Evolutionary conservation across 23 red algal genomes (phyloP).

Genomic region (Gracilariopsis chorda): DNA sequence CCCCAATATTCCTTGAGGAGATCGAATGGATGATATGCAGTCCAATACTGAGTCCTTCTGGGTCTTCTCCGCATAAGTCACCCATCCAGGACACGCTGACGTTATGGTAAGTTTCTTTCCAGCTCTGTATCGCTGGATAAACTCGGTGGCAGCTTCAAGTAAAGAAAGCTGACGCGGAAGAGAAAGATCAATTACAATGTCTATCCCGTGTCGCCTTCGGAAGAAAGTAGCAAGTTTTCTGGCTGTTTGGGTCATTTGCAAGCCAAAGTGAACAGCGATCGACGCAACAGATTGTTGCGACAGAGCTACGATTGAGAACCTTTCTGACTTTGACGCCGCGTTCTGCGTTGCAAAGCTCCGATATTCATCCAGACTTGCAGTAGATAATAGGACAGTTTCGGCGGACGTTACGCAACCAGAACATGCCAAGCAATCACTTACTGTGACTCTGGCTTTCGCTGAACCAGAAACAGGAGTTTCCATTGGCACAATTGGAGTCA

Average conservation of each 20-base stretch:
- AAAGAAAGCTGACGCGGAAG: constrained; percentile 66
- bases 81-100: constrained; percentile 79
- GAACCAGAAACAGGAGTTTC: background rate
- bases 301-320: constrained; percentile 33
- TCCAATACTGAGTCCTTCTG: constrained; percentile 45
- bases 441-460: constrained; percentile 29
- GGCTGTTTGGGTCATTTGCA: constrained; percentile 12
- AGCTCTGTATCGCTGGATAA: constrained; percentile 31
- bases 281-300: constrained; percentile 77
- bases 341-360: background rate
- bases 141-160: constrained; percentile 40
- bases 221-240: constrained; percentile 56
- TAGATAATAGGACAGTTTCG: constrained; percentile 77
- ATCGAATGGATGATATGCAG: constrained; percentile 30
- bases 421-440: constrained; percentile 88
- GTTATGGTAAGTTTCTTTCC: constrained; percentile 48
- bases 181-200: constrained; percentile 45
- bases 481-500: constrained; percentile 65
- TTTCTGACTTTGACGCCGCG: background rate
- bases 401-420: constrained; percentile 94
- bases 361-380: constrained; percentile 19
- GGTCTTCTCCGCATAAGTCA: constrained; percentile 87
- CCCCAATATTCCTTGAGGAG: constrained; percentile 70
- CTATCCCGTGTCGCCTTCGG: background rate
- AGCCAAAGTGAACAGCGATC: constrained; percentile 58